Evolutionary conservation across 2,329 filamentous ascomycete species (phyloP).

Genomic region (Pleurostoma richardsiae): DNA sequence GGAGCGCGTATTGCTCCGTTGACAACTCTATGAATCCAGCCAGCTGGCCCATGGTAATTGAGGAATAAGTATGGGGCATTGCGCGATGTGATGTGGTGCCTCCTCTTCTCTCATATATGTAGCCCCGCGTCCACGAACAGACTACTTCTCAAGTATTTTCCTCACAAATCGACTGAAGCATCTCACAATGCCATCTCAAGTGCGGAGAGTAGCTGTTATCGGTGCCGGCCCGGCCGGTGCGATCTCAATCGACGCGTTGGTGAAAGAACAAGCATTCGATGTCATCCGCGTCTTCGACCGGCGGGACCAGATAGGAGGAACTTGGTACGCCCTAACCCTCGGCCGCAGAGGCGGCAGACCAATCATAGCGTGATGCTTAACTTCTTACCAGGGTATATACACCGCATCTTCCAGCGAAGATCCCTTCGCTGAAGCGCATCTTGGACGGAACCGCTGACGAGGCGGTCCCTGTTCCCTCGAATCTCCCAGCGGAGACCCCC

Average conservation of each 20-base stretch:
- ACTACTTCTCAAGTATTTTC: too few relatives aligned
- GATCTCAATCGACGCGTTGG: constrained; percentile 55
- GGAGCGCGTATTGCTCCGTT: too few relatives aligned
- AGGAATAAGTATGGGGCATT: too few relatives aligned
- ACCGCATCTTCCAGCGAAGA: constrained; percentile 22
- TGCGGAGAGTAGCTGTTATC: constrained; percentile 47
- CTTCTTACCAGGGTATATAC: constrained; percentile 20
- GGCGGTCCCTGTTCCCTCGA: constrained; percentile 32
- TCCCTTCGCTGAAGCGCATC: constrained; percentile 24
- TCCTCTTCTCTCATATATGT: too few relatives aligned
- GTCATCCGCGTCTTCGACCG: constrained; percentile 58
- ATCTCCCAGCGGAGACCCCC: constrained; percentile 34
- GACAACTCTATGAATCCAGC: too few relatives aligned
- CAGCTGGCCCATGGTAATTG: too few relatives aligned
- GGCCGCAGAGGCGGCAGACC: too few relatives aligned
- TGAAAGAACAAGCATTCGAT: constrained; percentile 53
- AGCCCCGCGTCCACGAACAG: too few relatives aligned
- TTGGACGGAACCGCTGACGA: constrained; percentile 37
- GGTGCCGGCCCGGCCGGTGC: constrained; percentile 56
- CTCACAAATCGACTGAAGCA: too few relatives aligned
- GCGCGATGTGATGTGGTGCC: too few relatives aligned
- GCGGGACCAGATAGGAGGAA: constrained; percentile 53
- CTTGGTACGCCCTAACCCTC: constrained; percentile 40
- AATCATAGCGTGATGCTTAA: too few relatives aligned
- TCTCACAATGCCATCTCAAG: not conserved